Evolutionary conservation across 2,329 filamentous ascomycete genomes (phyloP).

Genomic region (Pyrenochaeta sp.): DNA sequence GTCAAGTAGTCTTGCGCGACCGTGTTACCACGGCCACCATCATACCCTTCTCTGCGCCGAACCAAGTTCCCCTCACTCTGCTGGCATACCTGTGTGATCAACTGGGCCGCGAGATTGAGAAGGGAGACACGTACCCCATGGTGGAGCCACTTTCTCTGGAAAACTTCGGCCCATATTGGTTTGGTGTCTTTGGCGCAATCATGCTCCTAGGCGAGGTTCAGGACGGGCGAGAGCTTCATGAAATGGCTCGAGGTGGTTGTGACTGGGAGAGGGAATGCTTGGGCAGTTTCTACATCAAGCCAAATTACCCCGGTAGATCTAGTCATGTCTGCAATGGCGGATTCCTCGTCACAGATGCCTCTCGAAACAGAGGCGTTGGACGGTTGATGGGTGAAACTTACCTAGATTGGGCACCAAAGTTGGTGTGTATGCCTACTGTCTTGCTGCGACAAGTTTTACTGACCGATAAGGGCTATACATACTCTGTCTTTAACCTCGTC

Average conservation of each 20-base stretch:
- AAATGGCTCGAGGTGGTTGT: constrained; percentile 53
- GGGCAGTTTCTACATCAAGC: constrained; percentile 93
- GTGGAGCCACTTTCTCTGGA: constrained; percentile 76
- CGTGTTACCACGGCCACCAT: constrained; percentile 84
- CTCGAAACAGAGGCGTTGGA: constrained; percentile 58
- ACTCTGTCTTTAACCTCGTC: constrained; percentile 92
- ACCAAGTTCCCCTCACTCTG: constrained; percentile 77
- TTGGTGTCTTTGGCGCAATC: constrained; percentile 86
- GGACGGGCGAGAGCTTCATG: constrained; percentile 58
- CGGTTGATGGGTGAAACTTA: constrained; percentile 61
- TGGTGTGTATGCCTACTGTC: constrained; percentile 41
- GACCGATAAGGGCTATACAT: constrained; percentile 74
- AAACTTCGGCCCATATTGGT: constrained; percentile 84
- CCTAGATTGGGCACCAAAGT: constrained; percentile 60
- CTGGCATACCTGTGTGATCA: constrained; percentile 81
- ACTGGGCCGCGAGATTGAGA: constrained; percentile 88
- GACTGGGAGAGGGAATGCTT: constrained; percentile 85
- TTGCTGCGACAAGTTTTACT: background rate
- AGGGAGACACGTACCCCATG: constrained; percentile 92
- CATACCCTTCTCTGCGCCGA: constrained; percentile 79
- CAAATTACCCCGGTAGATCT: constrained; percentile 89
- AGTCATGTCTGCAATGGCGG: constrained; percentile 83
- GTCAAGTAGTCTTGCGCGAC: constrained; percentile 83
- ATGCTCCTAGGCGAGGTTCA: constrained; percentile 81
- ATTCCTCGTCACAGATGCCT: constrained; percentile 58